These are phyloP conservation scores for Nakazawaea molendinolei DNA, from an alignment of 805 yeast species.

Conservation along the genomic window DNA sequence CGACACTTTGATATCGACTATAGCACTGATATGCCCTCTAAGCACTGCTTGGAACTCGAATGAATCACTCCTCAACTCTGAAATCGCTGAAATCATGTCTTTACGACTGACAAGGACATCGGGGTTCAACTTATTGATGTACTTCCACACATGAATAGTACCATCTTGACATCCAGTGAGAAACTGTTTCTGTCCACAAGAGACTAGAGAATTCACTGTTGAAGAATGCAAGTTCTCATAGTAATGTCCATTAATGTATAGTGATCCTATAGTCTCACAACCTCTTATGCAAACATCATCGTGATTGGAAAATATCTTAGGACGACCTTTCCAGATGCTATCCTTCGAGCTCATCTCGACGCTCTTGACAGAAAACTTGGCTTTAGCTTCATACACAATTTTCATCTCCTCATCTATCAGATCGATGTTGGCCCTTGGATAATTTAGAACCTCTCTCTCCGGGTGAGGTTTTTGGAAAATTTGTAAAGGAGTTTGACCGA, in stretches of 20 bases:
- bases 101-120: slow-evolving; percentile 5
- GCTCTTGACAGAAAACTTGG: slow-evolving; percentile 32
- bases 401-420: slow-evolving; percentile 29
- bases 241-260: slow-evolving; percentile 32
- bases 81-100: background rate
- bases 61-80: slow-evolving; percentile 14
- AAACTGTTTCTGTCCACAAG: slow-evolving; percentile 35
- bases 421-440: slow-evolving; percentile 28
- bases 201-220: slow-evolving; percentile 31
- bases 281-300: slow-evolving; percentile 9
- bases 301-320: slow-evolving; percentile 22
- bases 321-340: slow-evolving; percentile 48
- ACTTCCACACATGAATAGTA: slow-evolving; percentile 52
- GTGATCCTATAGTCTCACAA: slow-evolving; percentile 9
- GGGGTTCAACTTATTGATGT: slow-evolving; percentile 13
- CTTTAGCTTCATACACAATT: slow-evolving; percentile 36
- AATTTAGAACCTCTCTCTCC: slow-evolving; percentile 29
- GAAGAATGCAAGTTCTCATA: slow-evolving; percentile 37
- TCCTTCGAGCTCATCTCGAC: slow-evolving; percentile 37
- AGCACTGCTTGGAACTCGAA: slow-evolving; percentile 37
- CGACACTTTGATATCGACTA: slow-evolving; percentile 42
- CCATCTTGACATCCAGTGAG: slow-evolving; percentile 53
- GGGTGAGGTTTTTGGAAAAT: slow-evolving; percentile 68
- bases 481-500: slow-evolving; percentile 85
- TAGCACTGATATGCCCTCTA: slow-evolving; percentile 49